A percentile compares a stretch with the other conserved stretches of the same genome.
Conservation (phyloP, 306 rosid species). For the Vigna angularis region DNA sequence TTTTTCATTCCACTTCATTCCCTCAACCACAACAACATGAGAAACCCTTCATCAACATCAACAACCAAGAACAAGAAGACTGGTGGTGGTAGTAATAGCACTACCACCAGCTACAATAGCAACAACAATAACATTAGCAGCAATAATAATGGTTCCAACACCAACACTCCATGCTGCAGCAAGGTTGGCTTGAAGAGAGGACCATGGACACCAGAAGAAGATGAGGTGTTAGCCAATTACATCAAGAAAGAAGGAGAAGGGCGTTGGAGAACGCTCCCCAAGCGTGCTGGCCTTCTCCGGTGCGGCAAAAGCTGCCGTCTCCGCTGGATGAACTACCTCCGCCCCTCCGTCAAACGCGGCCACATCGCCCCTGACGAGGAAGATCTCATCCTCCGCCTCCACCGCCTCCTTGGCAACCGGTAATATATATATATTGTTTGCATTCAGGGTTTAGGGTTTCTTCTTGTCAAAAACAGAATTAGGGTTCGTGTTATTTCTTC, state of each 20-base stretch:
- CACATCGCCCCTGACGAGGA: constrained; percentile 92
- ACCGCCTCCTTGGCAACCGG: constrained; percentile 86
- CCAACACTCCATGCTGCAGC: constrained; percentile 59
- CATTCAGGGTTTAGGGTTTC: neutral
- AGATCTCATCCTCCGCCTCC: constrained; percentile 95
- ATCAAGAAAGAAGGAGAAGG: constrained; percentile 84
- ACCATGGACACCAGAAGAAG: constrained; percentile 90
- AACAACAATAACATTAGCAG: neutral
- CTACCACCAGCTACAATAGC: neutral
- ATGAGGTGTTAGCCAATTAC: constrained; percentile 58
- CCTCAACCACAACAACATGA: constrained; percentile 31
- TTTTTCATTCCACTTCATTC: neutral
- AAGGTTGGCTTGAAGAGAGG: constrained; percentile 85
- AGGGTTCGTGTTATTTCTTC: neutral
- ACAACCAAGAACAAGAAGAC: constrained; percentile 24
- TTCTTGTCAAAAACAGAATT: neutral
- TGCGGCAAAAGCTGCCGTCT: constrained; percentile 96
- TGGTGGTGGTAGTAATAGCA: too few relatives aligned
- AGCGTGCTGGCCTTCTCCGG: constrained; percentile 77
- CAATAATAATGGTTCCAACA: neutral
- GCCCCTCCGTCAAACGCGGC: constrained; percentile 88
- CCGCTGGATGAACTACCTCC: constrained; percentile 97
- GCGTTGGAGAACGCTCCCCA: constrained; percentile 84
- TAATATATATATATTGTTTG: neutral
- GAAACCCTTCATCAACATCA: constrained; percentile 32